A percentile compares a stretch with the other conserved stretches of the same genome.
These are phyloP conservation scores for Xylariaceae sp. DNA, from an alignment of 2,329 filamentous ascomycete species.

Conservation along the genomic window DNA sequence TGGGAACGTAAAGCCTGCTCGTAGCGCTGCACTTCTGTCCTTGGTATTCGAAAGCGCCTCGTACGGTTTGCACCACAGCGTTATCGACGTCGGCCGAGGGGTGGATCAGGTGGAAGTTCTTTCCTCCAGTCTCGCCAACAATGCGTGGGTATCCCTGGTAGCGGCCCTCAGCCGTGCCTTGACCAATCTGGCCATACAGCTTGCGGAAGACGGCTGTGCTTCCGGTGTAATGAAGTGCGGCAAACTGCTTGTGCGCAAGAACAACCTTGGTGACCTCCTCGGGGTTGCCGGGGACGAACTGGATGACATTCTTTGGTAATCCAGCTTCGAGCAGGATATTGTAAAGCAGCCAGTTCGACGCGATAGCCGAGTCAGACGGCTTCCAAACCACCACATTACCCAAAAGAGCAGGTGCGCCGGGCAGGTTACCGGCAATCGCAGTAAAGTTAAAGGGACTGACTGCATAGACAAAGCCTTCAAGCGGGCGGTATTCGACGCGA, in stretches of 20 bases:
- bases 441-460: constrained; percentile 97
- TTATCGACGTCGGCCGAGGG: constrained; percentile 70
- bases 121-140: constrained; percentile 85
- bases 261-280: constrained; percentile 75
- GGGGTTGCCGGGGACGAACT: constrained; percentile 87
- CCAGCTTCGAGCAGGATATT: constrained; percentile 88
- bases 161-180: constrained; percentile 71
- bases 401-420: constrained; percentile 76
- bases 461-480: constrained; percentile 94
- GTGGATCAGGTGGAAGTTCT: constrained; percentile 89
- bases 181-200: constrained; percentile 80
- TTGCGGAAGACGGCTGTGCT: constrained; percentile 87
- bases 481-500: constrained; percentile 77
- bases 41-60: constrained; percentile 85
- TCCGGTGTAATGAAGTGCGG: constrained; percentile 91
- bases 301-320: constrained; percentile 81
- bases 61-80: constrained; percentile 74
- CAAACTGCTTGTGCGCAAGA: constrained; percentile 72
- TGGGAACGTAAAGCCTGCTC: constrained; percentile 72
- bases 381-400: constrained; percentile 97
- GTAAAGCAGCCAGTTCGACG: constrained; percentile 88
- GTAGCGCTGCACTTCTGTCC: constrained; percentile 89
- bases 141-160: constrained; percentile 84
- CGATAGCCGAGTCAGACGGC: constrained; percentile 82
- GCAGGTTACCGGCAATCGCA: constrained; percentile 83